Percentiles rank a stretch among this genome's conserved stretches.
Conservation (phyloP, 257 asterid species). For the Eucommia ulmoides region DNA sequence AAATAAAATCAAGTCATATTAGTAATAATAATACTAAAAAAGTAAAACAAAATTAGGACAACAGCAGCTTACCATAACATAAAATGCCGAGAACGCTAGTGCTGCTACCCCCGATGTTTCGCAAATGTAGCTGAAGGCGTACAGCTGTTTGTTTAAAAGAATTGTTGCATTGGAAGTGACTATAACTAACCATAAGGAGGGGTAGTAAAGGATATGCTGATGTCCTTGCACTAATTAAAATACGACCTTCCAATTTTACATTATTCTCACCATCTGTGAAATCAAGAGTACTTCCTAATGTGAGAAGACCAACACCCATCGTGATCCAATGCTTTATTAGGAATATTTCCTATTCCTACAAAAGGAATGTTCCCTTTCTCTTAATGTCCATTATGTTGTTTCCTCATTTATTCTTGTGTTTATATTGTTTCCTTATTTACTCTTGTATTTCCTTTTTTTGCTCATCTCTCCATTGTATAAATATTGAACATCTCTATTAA, state of each 20-base stretch:
- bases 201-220: not conserved
- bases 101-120: constrained; percentile 72
- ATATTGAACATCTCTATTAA: no score
- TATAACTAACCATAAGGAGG: not conserved
- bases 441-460: no score
- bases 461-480: no score
- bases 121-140: constrained; percentile 64
- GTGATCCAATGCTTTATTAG: constrained; percentile 53
- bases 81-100: constrained; percentile 47
- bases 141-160: constrained; percentile 65
- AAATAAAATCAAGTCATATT: not conserved
- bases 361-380: no score
- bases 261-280: constrained; percentile 40
- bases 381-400: no score
- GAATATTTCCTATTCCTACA: no score
- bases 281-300: constrained; percentile 46
- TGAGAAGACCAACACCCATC: constrained; percentile 42
- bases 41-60: not conserved
- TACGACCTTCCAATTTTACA: not conserved
- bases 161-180: constrained; percentile 32
- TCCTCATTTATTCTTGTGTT: no score
- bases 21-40: not conserved
- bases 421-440: no score
- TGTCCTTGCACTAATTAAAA: no score
- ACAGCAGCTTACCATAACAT: constrained; percentile 33